Evolutionary conservation across 345 rosid genomes (phyloP).

Genomic region (Cardamine chenopodiifolia): DNA sequence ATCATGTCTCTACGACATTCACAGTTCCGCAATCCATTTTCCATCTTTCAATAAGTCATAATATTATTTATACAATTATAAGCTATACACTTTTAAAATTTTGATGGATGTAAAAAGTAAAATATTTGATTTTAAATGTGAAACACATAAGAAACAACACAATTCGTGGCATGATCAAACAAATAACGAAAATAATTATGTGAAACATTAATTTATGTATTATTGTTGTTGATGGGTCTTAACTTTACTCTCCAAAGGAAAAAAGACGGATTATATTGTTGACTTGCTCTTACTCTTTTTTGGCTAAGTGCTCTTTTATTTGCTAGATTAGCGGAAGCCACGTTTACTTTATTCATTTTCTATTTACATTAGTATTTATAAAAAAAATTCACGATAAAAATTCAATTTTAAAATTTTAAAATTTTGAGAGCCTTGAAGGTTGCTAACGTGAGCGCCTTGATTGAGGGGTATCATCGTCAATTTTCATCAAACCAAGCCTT

Average conservation of each 20-base stretch:
- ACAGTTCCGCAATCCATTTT: neutral
- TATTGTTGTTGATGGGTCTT: conserved; percentile 2
- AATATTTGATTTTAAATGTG: neutral
- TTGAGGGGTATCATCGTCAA: conserved; percentile 17
- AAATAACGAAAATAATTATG: neutral
- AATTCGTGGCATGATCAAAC: conserved; percentile 8
- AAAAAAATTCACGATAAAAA: neutral
- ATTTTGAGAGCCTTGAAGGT: conserved; percentile 7
- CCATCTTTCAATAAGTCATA: neutral
- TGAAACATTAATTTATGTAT: neutral
- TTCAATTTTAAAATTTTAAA: neutral
- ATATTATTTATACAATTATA: neutral
- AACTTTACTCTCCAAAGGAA: neutral
- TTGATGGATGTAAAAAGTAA: neutral
- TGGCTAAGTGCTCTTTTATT: conserved; percentile 18
- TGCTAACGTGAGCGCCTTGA: conserved; percentile 43
- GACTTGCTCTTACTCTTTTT: conserved; percentile 24
- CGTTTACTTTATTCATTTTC: conserved; percentile 24
- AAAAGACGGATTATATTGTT: conserved; percentile 17
- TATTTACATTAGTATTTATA: neutral
- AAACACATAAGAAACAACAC: neutral
- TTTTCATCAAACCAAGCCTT: neutral
- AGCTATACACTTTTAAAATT: neutral
- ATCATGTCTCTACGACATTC: neutral
- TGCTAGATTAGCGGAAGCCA: conserved; percentile 41